Evolutionary conservation across 225 moss, liverwort and hornwort species (phyloP), one percentile per base, ranked within the genome.

Genomic region (Marchantia polymorpha): DNA sequence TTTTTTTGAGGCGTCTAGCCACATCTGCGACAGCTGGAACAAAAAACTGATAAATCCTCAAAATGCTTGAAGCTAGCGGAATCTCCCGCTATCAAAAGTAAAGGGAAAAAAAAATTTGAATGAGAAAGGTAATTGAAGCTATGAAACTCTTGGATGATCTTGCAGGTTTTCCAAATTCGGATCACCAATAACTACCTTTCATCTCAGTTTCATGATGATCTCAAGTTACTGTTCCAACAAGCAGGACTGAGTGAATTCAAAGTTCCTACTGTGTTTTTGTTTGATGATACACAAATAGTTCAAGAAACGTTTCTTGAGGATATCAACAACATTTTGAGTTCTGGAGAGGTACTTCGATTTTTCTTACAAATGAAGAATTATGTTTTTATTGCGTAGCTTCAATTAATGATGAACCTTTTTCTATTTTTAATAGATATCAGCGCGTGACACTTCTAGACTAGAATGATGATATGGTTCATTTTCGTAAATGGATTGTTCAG

Each of bases 221-320:
- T 93, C 30, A 93, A 93, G 77, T 30, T 85, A 39, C 83, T 91
- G 19, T 93, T 91, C 68, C 87, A 83, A 51, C 91, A 88, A 88
- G 87, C 87, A 66, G 93, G 91, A 31, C 81, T 93, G 53, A 88
- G 88, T 59, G 93, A 92, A 80, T 89, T 90, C 75, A 90, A 83
- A 67, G 79, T 72, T 15, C 88, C 91, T 52, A 87, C 90, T 7
- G 91, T 93, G 15, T 91, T 93, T 72, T 76, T 93, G 31, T 93
- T 93, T 55, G 91, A 93, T 84, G 91, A 93, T 76, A 93, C 91
- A 19, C 93, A 93, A 65, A 88, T 91, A 67, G 82, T 93, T 22
- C 90, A 91, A 73, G 93, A 93, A 78, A 93, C 90, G 0, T 93
- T 92, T 82, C 69, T 93, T 47, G 93, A 93, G 80, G 93, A 93